These are phyloP conservation scores for Noccaea bulbosa DNA, from an alignment of 345 rosid species.

Conservation along the genomic window DNA sequence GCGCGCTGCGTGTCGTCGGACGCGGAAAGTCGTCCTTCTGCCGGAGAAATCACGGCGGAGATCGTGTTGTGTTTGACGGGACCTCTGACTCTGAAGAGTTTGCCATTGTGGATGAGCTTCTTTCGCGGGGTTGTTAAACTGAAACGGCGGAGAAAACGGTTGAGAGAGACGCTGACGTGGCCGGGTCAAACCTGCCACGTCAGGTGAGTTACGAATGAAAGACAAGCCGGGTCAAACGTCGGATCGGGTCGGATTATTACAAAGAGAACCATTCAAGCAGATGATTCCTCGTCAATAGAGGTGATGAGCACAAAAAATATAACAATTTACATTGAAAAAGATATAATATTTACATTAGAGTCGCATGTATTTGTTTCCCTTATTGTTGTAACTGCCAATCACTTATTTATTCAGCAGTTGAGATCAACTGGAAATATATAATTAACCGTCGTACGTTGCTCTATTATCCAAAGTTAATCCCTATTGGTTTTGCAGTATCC, in stretches of 20 bases:
- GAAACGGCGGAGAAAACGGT: slow-evolving; percentile 46
- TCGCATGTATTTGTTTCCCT: no score
- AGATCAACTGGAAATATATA: no score
- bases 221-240: slow-evolving; percentile 11
- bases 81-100: slow-evolving; percentile 47
- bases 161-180: slow-evolving; percentile 41
- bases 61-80: slow-evolving; percentile 45
- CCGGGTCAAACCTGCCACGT: slow-evolving; percentile 41
- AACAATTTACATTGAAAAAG: background rate
- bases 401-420: no score
- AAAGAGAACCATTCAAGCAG: slow-evolving; percentile 23
- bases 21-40: slow-evolving; percentile 53
- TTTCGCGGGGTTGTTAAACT: slow-evolving; percentile 44
- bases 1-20: slow-evolving; percentile 57
- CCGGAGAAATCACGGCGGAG: slow-evolving; percentile 52
- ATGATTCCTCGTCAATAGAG: background rate
- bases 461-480: no score
- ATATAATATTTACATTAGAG: no score
- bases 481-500: background rate
- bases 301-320: background rate
- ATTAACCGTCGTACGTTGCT: no score
- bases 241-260: slow-evolving; percentile 20
- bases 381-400: no score
- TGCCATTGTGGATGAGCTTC: slow-evolving; percentile 49
- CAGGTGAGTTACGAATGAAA: slow-evolving; percentile 10